phyloP scores from a whole-genome alignment of 768 basidiomycete genomes.

The Tubosaeta sp. region DNA sequence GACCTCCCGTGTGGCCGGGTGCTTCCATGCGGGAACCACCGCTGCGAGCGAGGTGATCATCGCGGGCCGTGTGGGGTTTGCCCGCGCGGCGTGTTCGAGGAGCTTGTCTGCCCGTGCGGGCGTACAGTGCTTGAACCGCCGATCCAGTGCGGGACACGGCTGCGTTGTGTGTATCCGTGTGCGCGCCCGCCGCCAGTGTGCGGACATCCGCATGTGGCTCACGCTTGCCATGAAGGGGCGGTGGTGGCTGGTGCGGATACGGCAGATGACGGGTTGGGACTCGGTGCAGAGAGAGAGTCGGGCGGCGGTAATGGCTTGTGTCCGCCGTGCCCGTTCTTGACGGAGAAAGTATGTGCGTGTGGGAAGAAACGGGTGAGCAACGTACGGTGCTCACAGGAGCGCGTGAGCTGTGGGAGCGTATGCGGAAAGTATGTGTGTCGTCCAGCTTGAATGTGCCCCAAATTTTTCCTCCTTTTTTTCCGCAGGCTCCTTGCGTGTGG shows the following conservation, averaged over 20 bases:
- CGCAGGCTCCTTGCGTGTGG: conserved; percentile 74
- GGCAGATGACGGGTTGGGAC: conserved; percentile 18
- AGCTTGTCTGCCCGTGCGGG: conserved; percentile 83
- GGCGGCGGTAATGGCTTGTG: conserved; percentile 38
- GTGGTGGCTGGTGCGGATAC: conserved; percentile 25
- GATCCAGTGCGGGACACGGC: conserved; percentile 77
- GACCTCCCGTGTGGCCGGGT: conserved; percentile 74
- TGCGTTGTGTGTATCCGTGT: conserved; percentile 81
- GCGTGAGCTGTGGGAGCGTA: conserved; percentile 74
- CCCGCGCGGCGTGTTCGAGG: conserved; percentile 86
- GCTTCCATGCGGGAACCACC: conserved; percentile 73
- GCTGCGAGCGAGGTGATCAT: conserved; percentile 80
- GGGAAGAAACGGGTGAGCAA: conserved; percentile 80
- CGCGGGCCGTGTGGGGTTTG: conserved; percentile 78
- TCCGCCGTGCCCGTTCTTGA: conserved; percentile 85
- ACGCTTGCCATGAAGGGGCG: conserved; percentile 77
- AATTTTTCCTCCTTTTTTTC: background rate
- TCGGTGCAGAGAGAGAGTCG: background rate
- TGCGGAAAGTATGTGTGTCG: conserved; percentile 71
- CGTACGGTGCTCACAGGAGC: conserved; percentile 75
- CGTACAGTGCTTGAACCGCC: conserved; percentile 87
- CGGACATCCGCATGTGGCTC: conserved; percentile 74
- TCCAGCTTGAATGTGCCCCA: too few species aligned
- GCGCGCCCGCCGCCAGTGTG: conserved; percentile 64
- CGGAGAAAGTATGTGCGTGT: conserved; percentile 80